Evolutionary conservation across 768 basidiomycete species (phyloP), one percentile per base, ranked within the genome.

Genomic region (Hebeloma cylindrosporum): DNA sequence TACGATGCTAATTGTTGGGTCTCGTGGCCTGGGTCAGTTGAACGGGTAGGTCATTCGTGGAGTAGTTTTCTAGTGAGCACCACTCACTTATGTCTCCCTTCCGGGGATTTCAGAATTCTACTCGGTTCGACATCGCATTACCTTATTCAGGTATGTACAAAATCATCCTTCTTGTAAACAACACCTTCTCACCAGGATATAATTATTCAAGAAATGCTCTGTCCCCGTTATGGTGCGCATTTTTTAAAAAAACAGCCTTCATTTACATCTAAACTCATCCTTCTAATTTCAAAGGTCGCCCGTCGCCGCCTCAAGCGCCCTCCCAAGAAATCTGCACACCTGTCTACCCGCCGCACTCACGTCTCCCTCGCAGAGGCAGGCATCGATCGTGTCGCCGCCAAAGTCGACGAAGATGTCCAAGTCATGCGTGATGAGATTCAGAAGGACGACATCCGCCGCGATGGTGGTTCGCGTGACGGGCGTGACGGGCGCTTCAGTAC

Each of bases 41-140:
- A 93, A 93, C 60, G 92, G 92, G 89, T 92, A 45, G 49, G 79
- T 10, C n/a, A 2, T 6, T 17, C 34, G 16, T 36, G 22, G n/a
- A 26, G 21, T 21, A 14, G n/a, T 7, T 14, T 10, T 32, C 25
- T 30, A n/a, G 16, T 7, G 34, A 7, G 8, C 20, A n/a, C n/a
- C n/a, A n/a, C 14, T 29, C n/a, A 29, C 14, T 50, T n/a, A 40
- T 30, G 13, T 7, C 38, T n/a, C 16, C 17, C n/a, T n/a, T n/a
- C n/a, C n/a, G n/a, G n/a, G n/a, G n/a, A n/a, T n/a, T n/a, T 13
- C 56, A 93, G 93, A 20, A 94, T 95, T 53, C 74, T 97, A 3
- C 82, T 97, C 27, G 94, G 93, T 10, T 94, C 92, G 3, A 97
- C 93, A 1, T 95, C 92, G 1, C 91, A 97, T 64, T 97, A 97